Evolutionary conservation across 805 yeast species (phyloP).

Genomic region (Wickerhamiella siamensis): DNA sequence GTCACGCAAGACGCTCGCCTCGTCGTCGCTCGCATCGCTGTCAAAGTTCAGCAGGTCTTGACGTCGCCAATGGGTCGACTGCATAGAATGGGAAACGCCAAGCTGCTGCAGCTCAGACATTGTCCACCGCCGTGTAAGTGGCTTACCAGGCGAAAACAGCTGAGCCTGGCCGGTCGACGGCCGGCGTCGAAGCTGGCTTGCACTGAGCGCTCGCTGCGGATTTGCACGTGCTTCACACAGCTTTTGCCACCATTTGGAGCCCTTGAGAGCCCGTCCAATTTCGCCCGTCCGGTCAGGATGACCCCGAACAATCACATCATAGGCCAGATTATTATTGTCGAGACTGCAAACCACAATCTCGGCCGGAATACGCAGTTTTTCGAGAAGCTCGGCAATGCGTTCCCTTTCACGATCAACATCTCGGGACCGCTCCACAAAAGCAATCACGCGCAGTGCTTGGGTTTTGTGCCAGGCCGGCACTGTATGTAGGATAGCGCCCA

Average conservation of each 20-base stretch:
- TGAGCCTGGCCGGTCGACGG: conserved; percentile 4
- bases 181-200: conserved; percentile 1
- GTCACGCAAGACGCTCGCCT: background rate
- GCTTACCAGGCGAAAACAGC: background rate
- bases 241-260: conserved; percentile 82
- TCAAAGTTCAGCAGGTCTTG: conserved; percentile 10
- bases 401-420: conserved; percentile 59
- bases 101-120: conserved; percentile 55
- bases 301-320: conserved; percentile 70
- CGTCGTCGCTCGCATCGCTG: conserved; percentile 13
- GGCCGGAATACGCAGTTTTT: conserved; percentile 73
- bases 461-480: conserved; percentile 85
- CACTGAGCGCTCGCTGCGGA: background rate
- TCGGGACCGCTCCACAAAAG: conserved; percentile 63
- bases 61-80: conserved; percentile 19
- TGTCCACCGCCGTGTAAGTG: conserved; percentile 20
- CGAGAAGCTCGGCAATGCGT: conserved; percentile 49
- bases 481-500: conserved; percentile 84
- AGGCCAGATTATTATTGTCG: conserved; percentile 37
- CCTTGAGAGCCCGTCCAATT: conserved; percentile 37
- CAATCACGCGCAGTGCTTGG: conserved; percentile 65
- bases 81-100: conserved; percentile 71
- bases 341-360: conserved; percentile 62
- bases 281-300: conserved; percentile 30
- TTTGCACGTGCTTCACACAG: conserved; percentile 42